phyloP scores from a whole-genome alignment of 768 basidiomycete genomes.

The Mycena venus region DNA sequence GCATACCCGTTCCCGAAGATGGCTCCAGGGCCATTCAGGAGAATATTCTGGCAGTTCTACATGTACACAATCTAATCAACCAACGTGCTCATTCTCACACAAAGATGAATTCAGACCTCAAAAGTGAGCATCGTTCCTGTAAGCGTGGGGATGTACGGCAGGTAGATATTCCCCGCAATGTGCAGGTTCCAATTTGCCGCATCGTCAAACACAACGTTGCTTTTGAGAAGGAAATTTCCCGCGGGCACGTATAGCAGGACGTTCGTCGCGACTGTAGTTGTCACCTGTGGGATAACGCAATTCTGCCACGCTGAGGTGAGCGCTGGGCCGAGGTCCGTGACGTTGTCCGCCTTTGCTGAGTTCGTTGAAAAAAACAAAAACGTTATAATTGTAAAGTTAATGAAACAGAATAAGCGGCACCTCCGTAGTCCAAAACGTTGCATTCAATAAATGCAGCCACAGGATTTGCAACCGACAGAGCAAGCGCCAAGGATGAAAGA shows the following conservation, averaged over 20 bases:
- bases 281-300: conserved; percentile 38
- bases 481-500: conserved; percentile 19
- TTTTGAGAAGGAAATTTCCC: conserved; percentile 36
- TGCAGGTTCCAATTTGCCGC: conserved; percentile 40
- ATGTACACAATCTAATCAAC: background rate
- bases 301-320: conserved; percentile 36
- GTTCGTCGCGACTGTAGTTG: conserved; percentile 31
- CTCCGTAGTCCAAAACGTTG: conserved; percentile 41
- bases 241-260: conserved; percentile 39
- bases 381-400: too few species aligned
- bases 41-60: conserved; percentile 37
- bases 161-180: conserved; percentile 37
- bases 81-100: background rate
- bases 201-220: conserved; percentile 35
- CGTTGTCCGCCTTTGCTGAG: conserved; percentile 38
- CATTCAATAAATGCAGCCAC: conserved; percentile 35
- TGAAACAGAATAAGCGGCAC: too few species aligned
- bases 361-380: too few species aligned
- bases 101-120: conserved; percentile 22
- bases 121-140: conserved; percentile 42
- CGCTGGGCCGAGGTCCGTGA: conserved; percentile 43
- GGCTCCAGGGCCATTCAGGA: conserved; percentile 37
- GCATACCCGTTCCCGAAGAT: conserved; percentile 38
- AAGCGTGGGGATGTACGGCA: conserved; percentile 34
- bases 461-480: background rate